Evolutionary conservation across 257 asterid species (phyloP), one percentile per base, ranked within the genome.

Genomic region (Galeopsis tetrahit): DNA sequence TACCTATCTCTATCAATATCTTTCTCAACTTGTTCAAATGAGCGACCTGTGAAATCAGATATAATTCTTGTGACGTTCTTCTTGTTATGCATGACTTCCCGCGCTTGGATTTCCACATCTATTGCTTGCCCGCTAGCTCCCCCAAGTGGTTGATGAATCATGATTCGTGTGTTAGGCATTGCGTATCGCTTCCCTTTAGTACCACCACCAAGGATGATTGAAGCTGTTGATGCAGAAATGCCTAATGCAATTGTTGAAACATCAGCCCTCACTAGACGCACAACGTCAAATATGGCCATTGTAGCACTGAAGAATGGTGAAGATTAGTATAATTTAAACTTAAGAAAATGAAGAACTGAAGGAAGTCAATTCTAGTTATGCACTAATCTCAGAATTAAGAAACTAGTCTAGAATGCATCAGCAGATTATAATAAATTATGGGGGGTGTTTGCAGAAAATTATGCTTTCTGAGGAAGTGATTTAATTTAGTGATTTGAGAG

Each of bases 141-240:
- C 7, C 97, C 98, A 44, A 93, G 90, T 9, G 98, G 98, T 76
- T 93, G 96, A 80, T 91, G 97, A 58, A 90, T 81, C 98, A 93
- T 93, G 64, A 93, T 86, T 61, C 98, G 86, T 40, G 99, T 75
- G 76, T 92, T 95, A 35, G 99, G 99, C 99, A 92, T 95, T 10
- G 99, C 97, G 49, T 76, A 87, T 60, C 98, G 96, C 67, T 95
- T 95, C 63, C 98, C 96, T 83, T 90, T 95, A 38, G 98, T 85
- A 70, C 99, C 99, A 77, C 96, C 95, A 52, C 92, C 99, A 44
- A 95, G 94, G 73, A 95, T 90, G 65, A 95, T 71, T 63, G 99
- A 91, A 79, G 99, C 93, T 28, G 99, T 91, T 40, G 99, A 95
- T 33, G 97, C 98, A 44, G 96, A 77, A 82, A 90, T 82, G 67